phyloP scores from a whole-genome alignment of 2,329 filamentous ascomycete genomes.

The Magnaporthiopsis rhizophila region DNA sequence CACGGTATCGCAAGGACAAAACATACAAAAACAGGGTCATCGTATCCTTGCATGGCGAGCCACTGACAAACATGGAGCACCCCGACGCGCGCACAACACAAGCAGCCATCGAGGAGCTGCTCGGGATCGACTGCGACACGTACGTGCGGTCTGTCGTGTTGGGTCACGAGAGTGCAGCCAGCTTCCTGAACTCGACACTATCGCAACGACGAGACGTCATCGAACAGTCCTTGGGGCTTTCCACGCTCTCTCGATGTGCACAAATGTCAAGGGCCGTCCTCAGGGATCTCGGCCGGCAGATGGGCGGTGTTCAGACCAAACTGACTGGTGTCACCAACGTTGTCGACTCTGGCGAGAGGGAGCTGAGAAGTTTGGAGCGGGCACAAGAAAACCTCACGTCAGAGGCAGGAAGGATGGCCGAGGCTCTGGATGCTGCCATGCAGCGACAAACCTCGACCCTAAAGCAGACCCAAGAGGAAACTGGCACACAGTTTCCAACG shows the following conservation, averaged over 20 bases:
- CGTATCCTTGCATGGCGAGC: constrained; percentile 19
- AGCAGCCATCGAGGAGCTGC: constrained; percentile 20
- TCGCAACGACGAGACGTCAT: constrained; percentile 22
- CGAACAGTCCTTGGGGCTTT: constrained; percentile 20
- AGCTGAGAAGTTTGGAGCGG: not conserved
- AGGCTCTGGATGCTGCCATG: not conserved
- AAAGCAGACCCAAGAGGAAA: not conserved
- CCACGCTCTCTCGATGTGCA: constrained; percentile 16
- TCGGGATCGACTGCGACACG: constrained; percentile 23
- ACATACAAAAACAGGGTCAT: constrained; percentile 18
- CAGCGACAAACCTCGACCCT: not conserved
- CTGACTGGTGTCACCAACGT: not conserved
- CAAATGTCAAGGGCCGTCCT: not conserved
- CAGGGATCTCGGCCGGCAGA: not conserved
- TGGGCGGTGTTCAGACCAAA: not conserved
- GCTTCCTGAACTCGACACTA: constrained; percentile 22
- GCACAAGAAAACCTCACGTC: not conserved
- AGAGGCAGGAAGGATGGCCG: not conserved
- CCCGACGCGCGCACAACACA: constrained; percentile 17
- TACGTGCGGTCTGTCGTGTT: constrained; percentile 24
- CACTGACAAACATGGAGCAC: constrained; percentile 20
- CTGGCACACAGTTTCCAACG: not conserved
- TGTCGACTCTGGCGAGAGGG: not conserved
- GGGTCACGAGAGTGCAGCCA: constrained; percentile 22
- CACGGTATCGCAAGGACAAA: constrained; percentile 21